These are phyloP conservation scores for Phytophthora crassamura DNA, from an alignment of 352 stramenopile species.

Conservation along the genomic window DNA sequence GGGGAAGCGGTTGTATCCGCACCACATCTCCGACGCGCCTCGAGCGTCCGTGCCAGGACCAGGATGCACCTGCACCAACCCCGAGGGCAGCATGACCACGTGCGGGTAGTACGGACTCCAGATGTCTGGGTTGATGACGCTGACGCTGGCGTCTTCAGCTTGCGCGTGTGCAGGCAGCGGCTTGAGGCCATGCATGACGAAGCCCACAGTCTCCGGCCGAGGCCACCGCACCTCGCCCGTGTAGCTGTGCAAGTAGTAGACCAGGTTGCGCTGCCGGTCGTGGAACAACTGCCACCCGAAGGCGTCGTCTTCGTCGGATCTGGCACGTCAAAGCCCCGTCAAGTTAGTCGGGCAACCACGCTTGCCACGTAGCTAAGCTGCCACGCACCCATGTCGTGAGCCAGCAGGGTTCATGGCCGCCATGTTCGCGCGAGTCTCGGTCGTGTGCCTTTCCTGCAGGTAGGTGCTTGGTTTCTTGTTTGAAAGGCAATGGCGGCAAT, in stretches of 20 bases:
- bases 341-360: background rate
- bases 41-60: slow-evolving; percentile 18
- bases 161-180: slow-evolving; percentile 35
- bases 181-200: slow-evolving; percentile 58
- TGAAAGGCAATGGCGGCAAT: slow-evolving; percentile 41
- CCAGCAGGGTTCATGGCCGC: slow-evolving; percentile 11
- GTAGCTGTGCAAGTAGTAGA: slow-evolving; percentile 72
- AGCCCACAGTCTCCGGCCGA: slow-evolving; percentile 50
- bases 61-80: slow-evolving; percentile 55
- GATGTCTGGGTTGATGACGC: slow-evolving; percentile 27
- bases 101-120: slow-evolving; percentile 61
- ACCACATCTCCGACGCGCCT: slow-evolving; percentile 36
- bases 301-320: slow-evolving; percentile 25
- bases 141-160: slow-evolving; percentile 6
- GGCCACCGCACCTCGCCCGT: slow-evolving; percentile 81
- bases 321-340: background rate
- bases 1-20: slow-evolving; percentile 64
- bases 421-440: slow-evolving; percentile 10
- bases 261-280: slow-evolving; percentile 53
- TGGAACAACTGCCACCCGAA: slow-evolving; percentile 71
- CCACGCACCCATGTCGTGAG: slow-evolving; percentile 33
- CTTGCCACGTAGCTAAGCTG: background rate
- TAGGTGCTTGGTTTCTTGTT: slow-evolving; percentile 40
- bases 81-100: slow-evolving; percentile 66
- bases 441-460: slow-evolving; percentile 8